Conservation (phyloP, 139 green algal species). For the Parachlorella kessleri region DNA sequence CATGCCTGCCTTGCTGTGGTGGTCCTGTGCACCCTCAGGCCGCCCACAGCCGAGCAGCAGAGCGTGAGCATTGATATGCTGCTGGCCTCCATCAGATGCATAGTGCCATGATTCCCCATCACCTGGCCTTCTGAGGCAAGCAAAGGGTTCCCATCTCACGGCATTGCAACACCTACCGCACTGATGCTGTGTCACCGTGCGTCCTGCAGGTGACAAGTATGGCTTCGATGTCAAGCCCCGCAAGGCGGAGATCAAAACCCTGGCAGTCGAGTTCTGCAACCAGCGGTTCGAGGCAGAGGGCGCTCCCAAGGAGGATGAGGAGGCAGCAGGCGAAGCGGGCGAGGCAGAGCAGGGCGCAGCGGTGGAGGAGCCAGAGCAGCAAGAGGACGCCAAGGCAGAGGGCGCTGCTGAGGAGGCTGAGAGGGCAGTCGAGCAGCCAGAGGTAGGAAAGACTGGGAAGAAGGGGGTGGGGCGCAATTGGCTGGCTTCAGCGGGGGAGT, state of each 20-base stretch:
- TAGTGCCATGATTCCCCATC: too few relatives aligned
- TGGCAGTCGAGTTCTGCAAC: constrained; percentile 2
- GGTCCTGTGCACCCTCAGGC: background rate
- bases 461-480: too few relatives aligned
- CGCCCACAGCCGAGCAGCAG: background rate
- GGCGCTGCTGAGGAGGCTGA: background rate
- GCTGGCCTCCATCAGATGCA: too few relatives aligned
- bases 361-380: background rate
- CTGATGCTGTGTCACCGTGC: too few relatives aligned
- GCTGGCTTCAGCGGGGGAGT: too few relatives aligned
- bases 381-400: background rate
- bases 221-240: constrained; percentile 29
- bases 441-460: background rate
- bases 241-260: constrained; percentile 23
- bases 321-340: background rate
- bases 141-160: too few relatives aligned
- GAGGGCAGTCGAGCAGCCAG: background rate
- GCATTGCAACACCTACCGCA: too few relatives aligned
- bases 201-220: constrained; percentile 30
- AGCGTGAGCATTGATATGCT: too few relatives aligned
- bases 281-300: background rate
- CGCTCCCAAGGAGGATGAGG: background rate
- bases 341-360: background rate
- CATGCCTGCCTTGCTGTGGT: background rate
- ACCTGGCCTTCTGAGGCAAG: too few relatives aligned